These are phyloP conservation scores for Gastroboletus turbinatus DNA, from an alignment of 1,284 basidiomycete genomes.

Conservation along the genomic window DNA sequence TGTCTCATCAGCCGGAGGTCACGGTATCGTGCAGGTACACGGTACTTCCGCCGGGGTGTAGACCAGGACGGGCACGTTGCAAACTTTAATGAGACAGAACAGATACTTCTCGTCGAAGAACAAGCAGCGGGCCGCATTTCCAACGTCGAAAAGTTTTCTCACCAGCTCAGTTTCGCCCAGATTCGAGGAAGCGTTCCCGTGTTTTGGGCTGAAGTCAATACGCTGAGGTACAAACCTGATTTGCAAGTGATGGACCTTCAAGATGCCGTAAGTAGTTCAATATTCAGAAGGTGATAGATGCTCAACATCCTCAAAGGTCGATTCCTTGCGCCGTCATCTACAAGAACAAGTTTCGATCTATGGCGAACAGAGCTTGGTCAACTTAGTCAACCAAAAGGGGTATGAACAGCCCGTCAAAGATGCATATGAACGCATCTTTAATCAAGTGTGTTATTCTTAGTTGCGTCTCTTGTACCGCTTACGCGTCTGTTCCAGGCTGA, in stretches of 20 bases:
- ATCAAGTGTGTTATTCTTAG: conserved; percentile 44
- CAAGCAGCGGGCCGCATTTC: conserved; percentile 44
- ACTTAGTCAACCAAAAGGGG: conserved; percentile 94
- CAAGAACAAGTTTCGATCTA: conserved; percentile 76
- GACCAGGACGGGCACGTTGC: conserved; percentile 83
- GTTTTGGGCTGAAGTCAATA: conserved; percentile 98
- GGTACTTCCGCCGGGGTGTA: conserved; percentile 95
- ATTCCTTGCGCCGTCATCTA: conserved; percentile 77
- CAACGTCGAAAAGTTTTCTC: conserved; percentile 52
- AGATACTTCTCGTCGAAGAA: conserved; percentile 79
- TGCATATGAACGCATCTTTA: conserved; percentile 82
- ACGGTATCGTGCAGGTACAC: conserved; percentile 91
- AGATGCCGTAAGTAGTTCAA: conserved; percentile 62
- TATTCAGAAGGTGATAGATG: conserved; percentile 5
- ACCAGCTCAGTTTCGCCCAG: conserved; percentile 86
- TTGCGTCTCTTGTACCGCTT: conserved; percentile 1
- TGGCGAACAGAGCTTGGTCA: conserved; percentile 83
- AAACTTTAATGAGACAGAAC: conserved; percentile 95
- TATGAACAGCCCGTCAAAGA: conserved; percentile 96
- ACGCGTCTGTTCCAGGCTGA: conserved; percentile 45
- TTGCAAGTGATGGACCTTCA: conserved; percentile 93
- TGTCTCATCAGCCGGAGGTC: conserved; percentile 92
- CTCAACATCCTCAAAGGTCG: conserved; percentile 47
- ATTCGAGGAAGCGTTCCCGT: conserved; percentile 92
- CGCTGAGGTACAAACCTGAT: conserved; percentile 95